Conservation (phyloP, 2,329 filamentous ascomycete genomes). For the Sclerotiophoma versabilis region DNA sequence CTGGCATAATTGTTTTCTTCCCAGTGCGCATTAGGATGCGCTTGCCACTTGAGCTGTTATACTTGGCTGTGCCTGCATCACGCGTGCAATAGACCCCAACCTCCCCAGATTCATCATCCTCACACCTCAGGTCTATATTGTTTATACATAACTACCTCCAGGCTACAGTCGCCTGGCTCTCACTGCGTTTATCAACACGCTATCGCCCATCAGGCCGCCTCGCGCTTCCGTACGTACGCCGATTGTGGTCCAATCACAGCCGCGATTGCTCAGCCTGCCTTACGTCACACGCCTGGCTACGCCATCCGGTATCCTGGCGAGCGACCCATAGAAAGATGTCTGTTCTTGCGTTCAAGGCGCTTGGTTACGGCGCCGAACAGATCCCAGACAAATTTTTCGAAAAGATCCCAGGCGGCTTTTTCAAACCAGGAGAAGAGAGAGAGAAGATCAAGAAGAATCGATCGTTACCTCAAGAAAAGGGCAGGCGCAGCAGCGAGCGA, state of each 20-base stretch:
- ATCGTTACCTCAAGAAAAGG: constrained; percentile 26
- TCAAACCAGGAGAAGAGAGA: constrained; percentile 42
- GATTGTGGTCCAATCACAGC: constrained; percentile 43
- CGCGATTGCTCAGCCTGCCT: constrained; percentile 22
- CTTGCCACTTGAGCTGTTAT: constrained; percentile 9
- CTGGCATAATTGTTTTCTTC: constrained; percentile 16
- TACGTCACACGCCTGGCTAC: constrained; percentile 42
- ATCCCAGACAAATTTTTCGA: constrained; percentile 50
- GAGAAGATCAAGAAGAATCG: constrained; percentile 29
- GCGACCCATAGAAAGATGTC: constrained; percentile 39
- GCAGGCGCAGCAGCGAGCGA: constrained; percentile 23
- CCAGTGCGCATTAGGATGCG: background rate
- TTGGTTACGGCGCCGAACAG: constrained; percentile 48
- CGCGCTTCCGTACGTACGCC: constrained; percentile 19
- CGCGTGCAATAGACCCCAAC: background rate
- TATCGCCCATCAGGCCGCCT: constrained; percentile 34
- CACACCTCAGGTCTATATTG: constrained; percentile 18
- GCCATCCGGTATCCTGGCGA: constrained; percentile 33
- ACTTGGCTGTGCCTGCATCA: constrained; percentile 1
- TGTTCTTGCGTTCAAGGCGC: constrained; percentile 48
- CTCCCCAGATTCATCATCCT: constrained; percentile 5
- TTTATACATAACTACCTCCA: constrained; percentile 10
- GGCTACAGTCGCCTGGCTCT: constrained; percentile 14
- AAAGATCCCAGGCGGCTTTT: constrained; percentile 48
- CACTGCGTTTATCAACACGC: constrained; percentile 26